Evolutionary conservation across 176 grass and related monocot species (phyloP), one percentile per base, ranked within the genome.

Genomic region (Cenchrus fungigraminus): DNA sequence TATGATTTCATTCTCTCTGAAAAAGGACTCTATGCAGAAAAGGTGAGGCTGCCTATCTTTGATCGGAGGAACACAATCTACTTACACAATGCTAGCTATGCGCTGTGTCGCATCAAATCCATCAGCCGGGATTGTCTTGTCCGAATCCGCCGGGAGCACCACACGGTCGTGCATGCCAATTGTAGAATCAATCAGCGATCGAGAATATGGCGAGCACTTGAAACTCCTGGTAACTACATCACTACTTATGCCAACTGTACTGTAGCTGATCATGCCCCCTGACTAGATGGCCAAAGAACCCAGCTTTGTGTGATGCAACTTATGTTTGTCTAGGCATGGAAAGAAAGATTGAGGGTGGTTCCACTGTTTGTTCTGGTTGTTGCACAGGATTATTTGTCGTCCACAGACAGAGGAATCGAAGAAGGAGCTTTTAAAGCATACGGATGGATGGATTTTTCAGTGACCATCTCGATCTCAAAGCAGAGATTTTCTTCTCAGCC

Each of bases 61-160:
- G 47, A 68, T 68, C 66, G 9, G 34, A 58, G 79, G 17, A 32
- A 81, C 46, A 80, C 64, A 32, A 72, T 25, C 74, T 57, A 44
- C 51, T 8, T 40, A 47, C 47, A 34, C 12, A 47, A 29, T 67
- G 52, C 78, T 81, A 77, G n/a, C 54, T 81, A 71, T 32, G 76
- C 12, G 78, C 45, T 2, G 65, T 55, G 86, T 66, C 54, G 59
- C 63, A 89, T 77, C 71, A 89, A 89, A 89, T 89, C 88, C 81
- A 71, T 67, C 78, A 65, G 71, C 63, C 54, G 50, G 50, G 86
- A 69, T 79, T 64, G 83, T 86, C 82, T 64, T 85, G 72, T 89
- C 78, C 80, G 78, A 65, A 81, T 86, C 46, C 31, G 32, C 54
- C 20, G 34, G 6, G 64, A 86, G 83, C 88, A 89, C 78, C 83